Percentiles rank a stretch among this genome's conserved stretches.
Evolutionary conservation across 1,284 basidiomycete species (phyloP).

Genomic region (Tilletiopsis washingtonensis): DNA sequence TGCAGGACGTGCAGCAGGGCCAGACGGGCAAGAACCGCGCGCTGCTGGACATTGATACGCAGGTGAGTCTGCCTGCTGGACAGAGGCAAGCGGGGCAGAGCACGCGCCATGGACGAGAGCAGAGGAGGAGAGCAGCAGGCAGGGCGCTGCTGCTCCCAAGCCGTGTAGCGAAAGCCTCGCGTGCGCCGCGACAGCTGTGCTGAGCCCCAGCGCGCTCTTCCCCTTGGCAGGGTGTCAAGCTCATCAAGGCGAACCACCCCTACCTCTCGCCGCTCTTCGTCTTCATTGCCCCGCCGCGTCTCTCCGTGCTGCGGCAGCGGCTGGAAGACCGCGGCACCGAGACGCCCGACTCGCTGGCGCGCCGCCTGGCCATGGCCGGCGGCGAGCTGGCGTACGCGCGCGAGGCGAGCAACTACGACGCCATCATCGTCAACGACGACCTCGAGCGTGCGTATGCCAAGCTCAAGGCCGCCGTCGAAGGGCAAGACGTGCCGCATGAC

Average conservation of each 20-base stretch:
- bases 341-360: constrained; percentile 62
- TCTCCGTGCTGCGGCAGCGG: constrained; percentile 53
- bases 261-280: constrained; percentile 76
- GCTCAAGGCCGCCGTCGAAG: constrained; percentile 40
- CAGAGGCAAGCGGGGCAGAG: too few species aligned
- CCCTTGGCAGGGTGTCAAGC: constrained; percentile 26
- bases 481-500: constrained; percentile 21
- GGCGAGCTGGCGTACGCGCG: constrained; percentile 79
- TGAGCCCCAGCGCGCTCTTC: not conserved
- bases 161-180: not conserved
- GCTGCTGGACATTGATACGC: constrained; percentile 92
- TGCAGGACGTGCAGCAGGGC: constrained; percentile 51
- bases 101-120: too few species aligned
- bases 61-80: constrained; percentile 49
- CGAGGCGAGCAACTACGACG: constrained; percentile 64
- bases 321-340: constrained; percentile 79
- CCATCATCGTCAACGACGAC: constrained; percentile 86
- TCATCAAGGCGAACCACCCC: constrained; percentile 66
- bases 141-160: not conserved
- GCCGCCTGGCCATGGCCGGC: constrained; percentile 70
- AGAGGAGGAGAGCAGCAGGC: not conserved
- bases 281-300: constrained; percentile 83
- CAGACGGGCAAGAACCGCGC: constrained; percentile 55
- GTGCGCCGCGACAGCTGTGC: not conserved
- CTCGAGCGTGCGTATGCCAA: constrained; percentile 69